Conservation (phyloP, 306 rosid genomes). For the Gastrolobium bilobum region DNA sequence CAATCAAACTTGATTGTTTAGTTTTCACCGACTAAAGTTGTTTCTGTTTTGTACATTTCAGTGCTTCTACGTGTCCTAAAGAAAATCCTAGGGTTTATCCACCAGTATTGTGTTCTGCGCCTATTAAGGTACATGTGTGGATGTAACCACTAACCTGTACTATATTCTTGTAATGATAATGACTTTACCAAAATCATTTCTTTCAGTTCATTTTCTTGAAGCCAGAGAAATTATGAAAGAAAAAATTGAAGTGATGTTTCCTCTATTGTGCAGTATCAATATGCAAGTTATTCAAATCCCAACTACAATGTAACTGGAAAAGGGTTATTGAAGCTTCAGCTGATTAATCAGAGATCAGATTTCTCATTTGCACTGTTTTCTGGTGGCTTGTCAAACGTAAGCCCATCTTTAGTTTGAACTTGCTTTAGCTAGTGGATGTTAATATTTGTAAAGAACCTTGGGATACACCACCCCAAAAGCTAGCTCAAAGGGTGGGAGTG, state of each 20-base stretch:
- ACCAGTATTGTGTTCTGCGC: slow-evolving; percentile 77
- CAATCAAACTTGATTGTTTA: slow-evolving; percentile 13
- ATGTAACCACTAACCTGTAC: slow-evolving; percentile 11
- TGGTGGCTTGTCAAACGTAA: slow-evolving; percentile 77
- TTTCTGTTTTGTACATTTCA: slow-evolving; percentile 48
- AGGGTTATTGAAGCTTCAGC: slow-evolving; percentile 71
- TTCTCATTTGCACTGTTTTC: slow-evolving; percentile 89
- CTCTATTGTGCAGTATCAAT: slow-evolving; percentile 72
- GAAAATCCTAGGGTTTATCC: slow-evolving; percentile 62
- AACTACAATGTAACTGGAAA: slow-evolving; percentile 64
- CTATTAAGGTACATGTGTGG: slow-evolving; percentile 73
- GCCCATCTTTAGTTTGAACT: slow-evolving; percentile 36
- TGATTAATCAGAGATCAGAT: slow-evolving; percentile 92
- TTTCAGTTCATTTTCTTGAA: slow-evolving; percentile 26
- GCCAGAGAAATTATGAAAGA: not conserved
- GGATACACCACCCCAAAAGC: too few relatives aligned
- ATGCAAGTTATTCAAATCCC: slow-evolving; percentile 75
- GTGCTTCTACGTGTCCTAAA: slow-evolving; percentile 73
- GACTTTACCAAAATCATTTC: slow-evolving; percentile 10
- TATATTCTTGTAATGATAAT: slow-evolving; percentile 20
- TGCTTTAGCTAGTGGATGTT: slow-evolving; percentile 20
- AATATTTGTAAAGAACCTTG: too few relatives aligned
- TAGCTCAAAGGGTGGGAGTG: too few relatives aligned
- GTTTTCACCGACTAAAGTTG: not conserved
- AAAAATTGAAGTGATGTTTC: slow-evolving; percentile 12